These are phyloP conservation scores for Trifolium pratense DNA, from an alignment of 306 rosid species.

Conservation along the genomic window DNA sequence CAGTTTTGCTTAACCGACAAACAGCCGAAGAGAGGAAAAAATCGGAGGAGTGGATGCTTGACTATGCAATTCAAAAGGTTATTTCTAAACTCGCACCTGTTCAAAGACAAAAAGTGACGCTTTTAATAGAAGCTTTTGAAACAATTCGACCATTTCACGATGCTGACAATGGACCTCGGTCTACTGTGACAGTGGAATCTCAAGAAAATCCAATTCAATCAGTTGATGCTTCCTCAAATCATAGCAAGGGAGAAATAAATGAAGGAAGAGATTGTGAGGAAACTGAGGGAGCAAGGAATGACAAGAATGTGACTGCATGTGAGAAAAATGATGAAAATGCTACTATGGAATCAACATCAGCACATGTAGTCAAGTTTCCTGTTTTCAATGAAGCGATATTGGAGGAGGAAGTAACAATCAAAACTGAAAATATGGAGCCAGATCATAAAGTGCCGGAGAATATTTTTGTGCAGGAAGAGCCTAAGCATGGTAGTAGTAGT, in stretches of 20 bases:
- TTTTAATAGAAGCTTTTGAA: conserved; percentile 85
- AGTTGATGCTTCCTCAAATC: conserved; percentile 36
- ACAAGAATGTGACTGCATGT: conserved; percentile 20
- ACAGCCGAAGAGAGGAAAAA: conserved; percentile 56
- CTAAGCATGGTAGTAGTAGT: conserved; percentile 20
- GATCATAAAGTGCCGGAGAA: conserved; percentile 32
- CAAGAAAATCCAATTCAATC: conserved; percentile 45
- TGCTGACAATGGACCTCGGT: conserved; percentile 40
- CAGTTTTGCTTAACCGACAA: conserved; percentile 61
- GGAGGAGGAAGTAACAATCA: conserved; percentile 40
- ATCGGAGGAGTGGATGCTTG: conserved; percentile 93
- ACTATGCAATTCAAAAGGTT: conserved; percentile 82
- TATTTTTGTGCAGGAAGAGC: conserved; percentile 26
- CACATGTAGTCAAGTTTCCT: conserved; percentile 30
- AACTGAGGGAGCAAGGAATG: conserved; percentile 3
- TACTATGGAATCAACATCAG: conserved; percentile 38
- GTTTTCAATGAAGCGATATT: conserved; percentile 18
- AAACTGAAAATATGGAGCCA: conserved; percentile 39
- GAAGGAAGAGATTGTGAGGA: conserved; percentile 32
- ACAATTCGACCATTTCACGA: conserved; percentile 66
- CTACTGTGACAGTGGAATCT: conserved; percentile 41
- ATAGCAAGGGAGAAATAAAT: conserved; percentile 38
- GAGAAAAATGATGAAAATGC: conserved; percentile 30
- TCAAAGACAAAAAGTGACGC: conserved; percentile 75
- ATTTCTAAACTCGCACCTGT: conserved; percentile 73